Evolutionary conservation across 768 basidiomycete genomes (phyloP).

Genomic region (Zangia roseola): DNA sequence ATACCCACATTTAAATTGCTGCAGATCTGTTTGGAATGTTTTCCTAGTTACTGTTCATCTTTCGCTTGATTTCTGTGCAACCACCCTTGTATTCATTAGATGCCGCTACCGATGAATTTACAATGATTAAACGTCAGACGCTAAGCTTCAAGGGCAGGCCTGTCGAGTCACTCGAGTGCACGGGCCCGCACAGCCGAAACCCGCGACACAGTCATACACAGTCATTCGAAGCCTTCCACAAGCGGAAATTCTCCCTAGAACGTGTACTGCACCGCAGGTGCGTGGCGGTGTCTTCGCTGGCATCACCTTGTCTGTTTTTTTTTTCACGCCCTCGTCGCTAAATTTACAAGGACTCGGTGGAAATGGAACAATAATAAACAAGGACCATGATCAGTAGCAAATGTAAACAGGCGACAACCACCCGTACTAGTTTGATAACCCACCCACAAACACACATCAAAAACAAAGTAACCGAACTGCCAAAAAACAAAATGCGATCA

Average conservation of each 20-base stretch:
- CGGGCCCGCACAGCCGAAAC: background rate
- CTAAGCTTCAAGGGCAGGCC: too few species aligned
- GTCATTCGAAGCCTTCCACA: background rate
- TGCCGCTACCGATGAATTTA: background rate
- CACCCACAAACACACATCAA: background rate
- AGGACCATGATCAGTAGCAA: background rate
- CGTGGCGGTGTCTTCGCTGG: constrained; percentile 12
- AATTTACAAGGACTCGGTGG: too few species aligned
- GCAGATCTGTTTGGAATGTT: constrained; percentile 7
- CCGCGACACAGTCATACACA: background rate
- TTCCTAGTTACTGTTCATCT: constrained; percentile 2
- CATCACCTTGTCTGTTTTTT: background rate
- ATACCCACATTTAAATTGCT: constrained; percentile 18
- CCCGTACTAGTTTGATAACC: background rate
- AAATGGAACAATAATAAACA: background rate
- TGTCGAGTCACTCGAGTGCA: constrained; percentile 1
- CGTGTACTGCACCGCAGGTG: background rate
- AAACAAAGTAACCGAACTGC: constrained; percentile 20
- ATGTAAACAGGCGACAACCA: background rate
- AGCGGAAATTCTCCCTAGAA: background rate
- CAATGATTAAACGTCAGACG: background rate
- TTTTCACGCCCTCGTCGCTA: background rate
- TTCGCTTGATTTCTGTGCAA: background rate
- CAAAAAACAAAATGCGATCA: constrained; percentile 15
- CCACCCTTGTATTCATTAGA: constrained; percentile 16